Evolutionary conservation across 2,329 filamentous ascomycete genomes (phyloP).

Genomic region (Mariannaea elegans): DNA sequence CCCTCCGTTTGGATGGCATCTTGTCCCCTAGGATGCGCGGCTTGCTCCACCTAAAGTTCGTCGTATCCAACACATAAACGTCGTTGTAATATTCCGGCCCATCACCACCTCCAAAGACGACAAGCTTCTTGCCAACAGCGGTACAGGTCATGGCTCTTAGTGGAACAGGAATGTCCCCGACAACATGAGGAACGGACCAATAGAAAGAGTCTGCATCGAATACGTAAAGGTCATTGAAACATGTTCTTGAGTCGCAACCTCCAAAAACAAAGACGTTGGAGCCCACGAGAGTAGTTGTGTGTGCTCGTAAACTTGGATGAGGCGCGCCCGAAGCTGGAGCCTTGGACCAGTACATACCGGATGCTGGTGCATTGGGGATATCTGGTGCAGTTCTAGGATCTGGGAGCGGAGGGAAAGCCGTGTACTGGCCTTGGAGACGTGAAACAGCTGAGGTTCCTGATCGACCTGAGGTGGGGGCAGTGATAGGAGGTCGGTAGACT

Average conservation of each 20-base stretch:
- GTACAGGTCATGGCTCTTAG: conserved; percentile 78
- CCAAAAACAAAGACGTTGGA: conserved; percentile 75
- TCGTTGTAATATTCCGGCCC: conserved; percentile 78
- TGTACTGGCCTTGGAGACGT: conserved; percentile 52
- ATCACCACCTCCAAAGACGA: conserved; percentile 75
- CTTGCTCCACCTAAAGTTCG: conserved; percentile 73
- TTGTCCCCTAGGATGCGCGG: conserved; percentile 68
- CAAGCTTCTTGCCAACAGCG: conserved; percentile 74
- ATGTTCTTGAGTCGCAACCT: conserved; percentile 71
- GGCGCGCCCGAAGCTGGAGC: conserved; percentile 70
- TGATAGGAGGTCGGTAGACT: conserved; percentile 44
- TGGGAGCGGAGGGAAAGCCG: conserved; percentile 65
- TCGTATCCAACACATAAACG: conserved; percentile 75
- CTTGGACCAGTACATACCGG: conserved; percentile 77
- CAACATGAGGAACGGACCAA: conserved; percentile 72
- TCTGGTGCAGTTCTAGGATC: conserved; percentile 65
- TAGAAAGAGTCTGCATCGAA: conserved; percentile 76
- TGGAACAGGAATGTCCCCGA: conserved; percentile 71
- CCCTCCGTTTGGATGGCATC: conserved; percentile 68
- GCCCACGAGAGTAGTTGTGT: conserved; percentile 72
- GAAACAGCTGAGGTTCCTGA: conserved; percentile 31
- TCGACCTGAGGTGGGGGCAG: conserved; percentile 30
- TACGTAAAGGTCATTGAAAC: conserved; percentile 76
- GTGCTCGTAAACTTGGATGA: conserved; percentile 70
- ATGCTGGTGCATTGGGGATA: conserved; percentile 69